phyloP scores from a whole-genome alignment of 805 yeast genomes.

The Yarrowia bubula region DNA sequence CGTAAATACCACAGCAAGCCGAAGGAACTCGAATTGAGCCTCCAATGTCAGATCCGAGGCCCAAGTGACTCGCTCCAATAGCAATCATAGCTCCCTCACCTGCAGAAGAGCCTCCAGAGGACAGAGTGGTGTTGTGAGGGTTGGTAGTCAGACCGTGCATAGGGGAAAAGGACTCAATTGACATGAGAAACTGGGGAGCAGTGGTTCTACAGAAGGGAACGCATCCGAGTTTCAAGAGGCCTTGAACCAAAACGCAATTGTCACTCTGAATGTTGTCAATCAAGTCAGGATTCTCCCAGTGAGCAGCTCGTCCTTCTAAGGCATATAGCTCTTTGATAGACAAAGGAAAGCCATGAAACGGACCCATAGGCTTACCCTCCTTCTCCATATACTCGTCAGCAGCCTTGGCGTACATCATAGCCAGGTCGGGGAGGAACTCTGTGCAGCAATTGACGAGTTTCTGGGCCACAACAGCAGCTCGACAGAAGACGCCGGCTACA shows the following conservation, averaged over 20 bases:
- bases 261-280: slow-evolving; percentile 40
- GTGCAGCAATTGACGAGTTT: slow-evolving; percentile 47
- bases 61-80: slow-evolving; percentile 50
- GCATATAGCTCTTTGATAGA: slow-evolving; percentile 55
- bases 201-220: slow-evolving; percentile 55
- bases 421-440: slow-evolving; percentile 53
- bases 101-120: slow-evolving; percentile 57
- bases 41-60: slow-evolving; percentile 55
- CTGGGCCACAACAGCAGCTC: slow-evolving; percentile 58
- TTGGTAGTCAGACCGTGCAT: slow-evolving; percentile 49
- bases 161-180: slow-evolving; percentile 47
- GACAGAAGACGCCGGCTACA: slow-evolving; percentile 55
- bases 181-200: slow-evolving; percentile 52
- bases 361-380: slow-evolving; percentile 54
- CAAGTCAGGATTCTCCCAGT: slow-evolving; percentile 44
- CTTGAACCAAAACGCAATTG: slow-evolving; percentile 43
- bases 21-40: slow-evolving; percentile 55
- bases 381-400: slow-evolving; percentile 52
- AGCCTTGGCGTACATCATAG: slow-evolving; percentile 53
- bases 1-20: slow-evolving; percentile 47
- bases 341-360: slow-evolving; percentile 66
- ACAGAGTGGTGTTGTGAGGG: slow-evolving; percentile 46
- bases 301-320: slow-evolving; percentile 49
- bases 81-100: slow-evolving; percentile 56
- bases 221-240: slow-evolving; percentile 50